phyloP scores from a whole-genome alignment of 2,329 filamentous ascomycete species.

The Alternaria conjuncta region DNA sequence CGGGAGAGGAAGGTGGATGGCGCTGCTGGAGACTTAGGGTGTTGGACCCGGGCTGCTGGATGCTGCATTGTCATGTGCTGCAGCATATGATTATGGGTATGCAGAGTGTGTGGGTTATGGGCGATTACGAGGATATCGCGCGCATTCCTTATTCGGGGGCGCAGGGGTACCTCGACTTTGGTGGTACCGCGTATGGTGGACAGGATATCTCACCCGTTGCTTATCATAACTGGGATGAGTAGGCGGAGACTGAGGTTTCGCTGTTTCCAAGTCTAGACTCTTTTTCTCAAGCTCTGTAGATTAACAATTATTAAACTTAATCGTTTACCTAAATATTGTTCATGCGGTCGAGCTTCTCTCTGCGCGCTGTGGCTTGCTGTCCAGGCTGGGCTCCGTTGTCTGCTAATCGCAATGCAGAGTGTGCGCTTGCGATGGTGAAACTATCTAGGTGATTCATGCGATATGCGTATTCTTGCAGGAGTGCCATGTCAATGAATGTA shows the following conservation, averaged over 20 bases:
- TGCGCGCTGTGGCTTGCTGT: not conserved
- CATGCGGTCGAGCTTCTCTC: not conserved
- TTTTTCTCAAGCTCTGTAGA: not conserved
- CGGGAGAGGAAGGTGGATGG: constrained; percentile 61
- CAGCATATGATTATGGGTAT: constrained; percentile 65
- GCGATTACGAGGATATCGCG: constrained; percentile 51
- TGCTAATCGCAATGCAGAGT: not conserved
- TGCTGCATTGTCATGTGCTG: constrained; percentile 67
- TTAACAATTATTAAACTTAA: not conserved
- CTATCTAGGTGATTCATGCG: not conserved
- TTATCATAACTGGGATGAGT: constrained; percentile 17
- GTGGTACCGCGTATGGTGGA: constrained; percentile 52
- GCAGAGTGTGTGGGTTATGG: constrained; percentile 57
- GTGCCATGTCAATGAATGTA: not conserved
- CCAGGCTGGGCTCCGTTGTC: not conserved
- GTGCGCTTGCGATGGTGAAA: not conserved
- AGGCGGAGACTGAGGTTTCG: not conserved
- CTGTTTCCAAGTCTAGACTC: not conserved
- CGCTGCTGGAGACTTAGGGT: constrained; percentile 66
- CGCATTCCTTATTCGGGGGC: constrained; percentile 43
- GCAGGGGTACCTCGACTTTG: constrained; percentile 54
- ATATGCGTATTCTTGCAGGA: not conserved
- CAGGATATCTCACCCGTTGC: constrained; percentile 11
- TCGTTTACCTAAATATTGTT: not conserved
- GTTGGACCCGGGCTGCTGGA: constrained; percentile 61